These are phyloP conservation scores for Tuber magnatum DNA, from an alignment of 495 filamentous ascomycete species.

Conservation along the genomic window DNA sequence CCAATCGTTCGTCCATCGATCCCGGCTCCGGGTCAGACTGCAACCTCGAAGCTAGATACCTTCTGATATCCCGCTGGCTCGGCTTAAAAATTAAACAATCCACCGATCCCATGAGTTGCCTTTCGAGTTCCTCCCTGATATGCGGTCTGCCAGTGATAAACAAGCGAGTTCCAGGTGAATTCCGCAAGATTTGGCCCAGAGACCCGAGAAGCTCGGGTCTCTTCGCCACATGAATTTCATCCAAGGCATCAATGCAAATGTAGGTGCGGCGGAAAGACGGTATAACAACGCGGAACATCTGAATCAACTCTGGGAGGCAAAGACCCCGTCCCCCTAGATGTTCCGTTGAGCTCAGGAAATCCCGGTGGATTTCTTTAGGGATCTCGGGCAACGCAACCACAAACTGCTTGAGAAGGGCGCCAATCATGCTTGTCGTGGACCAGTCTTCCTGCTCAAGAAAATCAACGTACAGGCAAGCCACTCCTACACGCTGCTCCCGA, in stretches of 20 bases:
- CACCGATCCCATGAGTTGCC: not conserved
- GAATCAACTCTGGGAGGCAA: not conserved
- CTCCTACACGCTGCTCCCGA: not conserved
- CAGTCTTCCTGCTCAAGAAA: constrained; percentile 1
- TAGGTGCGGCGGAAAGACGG: not conserved
- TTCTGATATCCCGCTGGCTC: not conserved
- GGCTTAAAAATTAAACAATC: not conserved
- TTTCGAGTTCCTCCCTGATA: not conserved
- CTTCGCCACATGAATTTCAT: not conserved
- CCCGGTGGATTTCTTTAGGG: not conserved
- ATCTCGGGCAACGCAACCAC: not conserved
- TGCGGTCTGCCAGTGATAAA: constrained; percentile 2
- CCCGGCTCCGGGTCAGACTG: not conserved
- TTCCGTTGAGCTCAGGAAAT: not conserved
- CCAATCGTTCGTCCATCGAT: not conserved
- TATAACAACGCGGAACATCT: not conserved
- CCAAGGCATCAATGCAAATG: not conserved
- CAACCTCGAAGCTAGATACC: not conserved
- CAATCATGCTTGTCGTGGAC: not conserved
- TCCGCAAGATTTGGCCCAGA: not conserved
- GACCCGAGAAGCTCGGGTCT: not conserved
- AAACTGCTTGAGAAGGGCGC: not conserved
- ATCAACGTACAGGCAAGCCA: constrained; percentile 1
- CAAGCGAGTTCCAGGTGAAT: not conserved
- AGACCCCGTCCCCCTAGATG: not conserved